phyloP scores from a whole-genome alignment of 176 grass and related monocot species.

The Rhynchospora tenuis region DNA sequence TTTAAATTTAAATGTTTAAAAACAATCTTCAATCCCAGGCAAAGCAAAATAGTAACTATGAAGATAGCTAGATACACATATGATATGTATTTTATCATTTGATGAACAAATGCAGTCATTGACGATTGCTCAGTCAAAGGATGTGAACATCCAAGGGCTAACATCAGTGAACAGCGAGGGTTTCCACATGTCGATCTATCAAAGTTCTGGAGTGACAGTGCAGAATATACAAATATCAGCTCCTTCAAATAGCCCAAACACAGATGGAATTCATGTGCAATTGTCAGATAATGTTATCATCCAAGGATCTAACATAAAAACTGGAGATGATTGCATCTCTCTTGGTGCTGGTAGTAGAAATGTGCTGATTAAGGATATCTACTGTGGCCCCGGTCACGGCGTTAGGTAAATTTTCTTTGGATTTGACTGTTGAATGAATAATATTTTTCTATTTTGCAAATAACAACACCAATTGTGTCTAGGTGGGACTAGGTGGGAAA shows the following conservation, averaged over 20 bases:
- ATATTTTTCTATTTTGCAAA: background rate
- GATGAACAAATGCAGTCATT: slow-evolving; percentile 37
- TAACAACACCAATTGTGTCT: background rate
- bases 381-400: slow-evolving; percentile 56
- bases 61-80: background rate
- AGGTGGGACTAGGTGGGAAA: background rate
- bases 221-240: slow-evolving; percentile 32
- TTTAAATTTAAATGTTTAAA: too few species aligned
- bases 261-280: slow-evolving; percentile 58
- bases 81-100: background rate
- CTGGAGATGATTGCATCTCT: slow-evolving; percentile 71
- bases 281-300: slow-evolving; percentile 37
- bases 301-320: slow-evolving; percentile 21
- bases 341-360: slow-evolving; percentile 37
- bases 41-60: too few species aligned
- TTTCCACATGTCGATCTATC: slow-evolving; percentile 49
- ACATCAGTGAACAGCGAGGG: slow-evolving; percentile 43
- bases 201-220: slow-evolving; percentile 31
- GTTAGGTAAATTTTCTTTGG: slow-evolving; percentile 34
- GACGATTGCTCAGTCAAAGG: slow-evolving; percentile 36
- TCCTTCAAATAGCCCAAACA: slow-evolving; percentile 60
- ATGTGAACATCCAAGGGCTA: slow-evolving; percentile 29
- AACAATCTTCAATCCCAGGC: too few species aligned
- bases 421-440: background rate
- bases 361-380: slow-evolving; percentile 36